Conservation (phyloP, 768 basidiomycete genomes). For the Hypsizygus marmoreus region DNA sequence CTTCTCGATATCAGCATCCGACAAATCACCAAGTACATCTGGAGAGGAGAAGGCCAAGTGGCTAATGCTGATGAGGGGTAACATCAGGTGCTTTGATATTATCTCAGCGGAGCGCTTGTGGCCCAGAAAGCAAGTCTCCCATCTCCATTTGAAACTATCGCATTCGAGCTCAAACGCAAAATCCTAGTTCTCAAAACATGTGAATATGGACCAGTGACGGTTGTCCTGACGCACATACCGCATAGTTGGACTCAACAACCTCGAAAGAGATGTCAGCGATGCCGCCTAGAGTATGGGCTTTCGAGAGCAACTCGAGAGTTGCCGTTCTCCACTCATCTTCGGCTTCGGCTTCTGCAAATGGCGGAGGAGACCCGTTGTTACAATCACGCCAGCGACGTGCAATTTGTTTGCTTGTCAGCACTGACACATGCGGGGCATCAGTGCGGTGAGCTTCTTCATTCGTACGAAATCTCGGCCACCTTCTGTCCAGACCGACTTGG, state of each 20-base stretch:
- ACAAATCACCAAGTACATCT: slow-evolving; percentile 55
- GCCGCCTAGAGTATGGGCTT: slow-evolving; percentile 63
- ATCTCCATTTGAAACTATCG: slow-evolving; percentile 71
- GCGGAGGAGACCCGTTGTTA: slow-evolving; percentile 42
- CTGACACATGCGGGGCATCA: slow-evolving; percentile 31
- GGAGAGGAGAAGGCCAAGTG: slow-evolving; percentile 68
- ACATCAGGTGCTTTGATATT: slow-evolving; percentile 76
- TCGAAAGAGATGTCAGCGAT: slow-evolving; percentile 61
- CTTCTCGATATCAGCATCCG: slow-evolving; percentile 66
- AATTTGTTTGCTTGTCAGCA: slow-evolving; percentile 55
- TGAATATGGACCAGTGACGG: slow-evolving; percentile 6
- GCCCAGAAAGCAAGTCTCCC: slow-evolving; percentile 72
- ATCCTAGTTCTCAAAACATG: slow-evolving; percentile 48
- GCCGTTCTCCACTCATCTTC: slow-evolving; percentile 66
- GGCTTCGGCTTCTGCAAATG: slow-evolving; percentile 33
- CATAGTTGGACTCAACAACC: slow-evolving; percentile 56
- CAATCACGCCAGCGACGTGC: slow-evolving; percentile 71
- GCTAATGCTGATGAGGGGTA: slow-evolving; percentile 72
- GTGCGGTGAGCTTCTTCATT: slow-evolving; percentile 14
- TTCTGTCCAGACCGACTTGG: slow-evolving; percentile 75
- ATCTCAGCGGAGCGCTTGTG: slow-evolving; percentile 68
- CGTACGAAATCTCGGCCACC: slow-evolving; percentile 38
- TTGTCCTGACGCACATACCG: slow-evolving; percentile 41
- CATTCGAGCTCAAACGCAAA: slow-evolving; percentile 62
- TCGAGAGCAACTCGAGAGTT: slow-evolving; percentile 55